Base-by-base conservation (phyloP, 2,329 filamentous ascomycete genomes). In the Stagonosporopsis chrysanthemi region DNA sequence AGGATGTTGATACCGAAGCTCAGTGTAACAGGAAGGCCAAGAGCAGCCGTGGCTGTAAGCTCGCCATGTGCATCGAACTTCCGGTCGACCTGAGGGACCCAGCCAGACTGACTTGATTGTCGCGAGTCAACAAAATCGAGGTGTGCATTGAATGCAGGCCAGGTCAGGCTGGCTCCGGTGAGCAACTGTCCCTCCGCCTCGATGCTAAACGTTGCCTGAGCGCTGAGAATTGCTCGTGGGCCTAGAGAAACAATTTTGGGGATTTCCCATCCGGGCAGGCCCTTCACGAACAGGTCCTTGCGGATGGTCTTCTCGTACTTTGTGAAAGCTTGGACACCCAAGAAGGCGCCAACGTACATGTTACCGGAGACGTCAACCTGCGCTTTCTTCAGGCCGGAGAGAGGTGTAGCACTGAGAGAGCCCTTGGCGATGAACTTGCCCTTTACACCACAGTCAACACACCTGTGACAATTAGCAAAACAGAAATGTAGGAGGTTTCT, bases 101-200 rank as follows among this genome's bases (percentile, higher is more conserved):
- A 56, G 7, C 52, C 52, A 56, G 52, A 56, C 26, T 56, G 52
- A 15, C 45, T 44, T 22, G 52, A 56, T n/a, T 56, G 44, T n/a
- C 23, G 26, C 12, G 47, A 43, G 12, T 56, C 52, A 11, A 56
- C 52, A 14, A 56, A 56, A 23, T 56, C 52, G 3, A 56, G 26
- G 11, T 46, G 49, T 11, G 52, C 52, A 12, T 56, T 15, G 22
- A 56, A 56, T 22, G 45, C 46, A 36, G 52, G 52, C 52, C 45
- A 56, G 40, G 49, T 56, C 26, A 56, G 28, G 22, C 52, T 56
- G 12, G 46, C 52, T 28, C 52, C 52, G 6, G 52, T 49, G n/a
- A 56, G 52, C 14, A 56, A 11, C 12, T 56, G 52, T 7, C 52
- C 52, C 19, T 56, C 52, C 17, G 52, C 52, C 24, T 56, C 52